phyloP scores from a whole-genome alignment of 2,329 filamentous ascomycete species.

The Sporothrix curviconia region DNA sequence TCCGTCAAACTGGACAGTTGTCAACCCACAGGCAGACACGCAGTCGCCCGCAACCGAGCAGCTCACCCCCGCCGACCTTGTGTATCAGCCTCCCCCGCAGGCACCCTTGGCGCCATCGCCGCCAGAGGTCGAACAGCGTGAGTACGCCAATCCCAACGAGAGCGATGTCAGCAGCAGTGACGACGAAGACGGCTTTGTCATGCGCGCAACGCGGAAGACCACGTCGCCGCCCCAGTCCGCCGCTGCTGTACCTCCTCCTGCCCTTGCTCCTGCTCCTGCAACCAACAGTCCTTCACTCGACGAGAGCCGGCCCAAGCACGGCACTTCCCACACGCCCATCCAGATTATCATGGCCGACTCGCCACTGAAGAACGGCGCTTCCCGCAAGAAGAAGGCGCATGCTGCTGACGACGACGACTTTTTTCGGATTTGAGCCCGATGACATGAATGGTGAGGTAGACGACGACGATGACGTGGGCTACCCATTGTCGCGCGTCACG shows the following conservation, averaged over 20 bases:
- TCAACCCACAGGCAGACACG: slow-evolving; percentile 23
- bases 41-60: no score
- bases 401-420: slow-evolving; percentile 16
- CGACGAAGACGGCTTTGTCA: slow-evolving; percentile 19
- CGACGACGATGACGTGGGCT: slow-evolving; percentile 25
- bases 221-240: no score
- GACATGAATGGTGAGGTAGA: background rate
- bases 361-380: background rate
- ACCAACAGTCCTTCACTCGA: background rate
- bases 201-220: no score
- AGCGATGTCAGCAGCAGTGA: slow-evolving; percentile 1
- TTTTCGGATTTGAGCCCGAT: slow-evolving; percentile 22
- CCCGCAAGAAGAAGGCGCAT: background rate
- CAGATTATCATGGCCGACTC: background rate
- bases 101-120: background rate
- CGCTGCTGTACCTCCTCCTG: no score
- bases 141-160: slow-evolving; percentile 8
- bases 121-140: background rate
- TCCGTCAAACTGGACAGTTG: slow-evolving; percentile 29
- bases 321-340: background rate
- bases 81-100: background rate
- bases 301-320: background rate
- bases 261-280: no score
- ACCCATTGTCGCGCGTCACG: slow-evolving; percentile 15
- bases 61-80: background rate